Conservation (phyloP, 768 basidiomycete genomes). For the Lepiota venenata region DNA sequence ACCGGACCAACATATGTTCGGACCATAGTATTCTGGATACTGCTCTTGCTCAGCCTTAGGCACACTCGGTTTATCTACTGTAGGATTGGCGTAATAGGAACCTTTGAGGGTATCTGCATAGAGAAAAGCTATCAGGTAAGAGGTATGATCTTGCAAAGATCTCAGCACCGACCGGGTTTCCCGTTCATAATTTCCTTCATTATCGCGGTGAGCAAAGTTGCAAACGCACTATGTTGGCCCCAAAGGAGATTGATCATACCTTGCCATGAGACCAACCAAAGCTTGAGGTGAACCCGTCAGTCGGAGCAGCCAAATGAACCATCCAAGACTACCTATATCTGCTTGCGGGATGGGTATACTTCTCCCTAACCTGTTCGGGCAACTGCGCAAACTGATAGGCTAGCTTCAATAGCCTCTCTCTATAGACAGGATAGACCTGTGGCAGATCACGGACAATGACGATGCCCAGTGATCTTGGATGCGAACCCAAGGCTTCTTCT, state of each 20-base stretch:
- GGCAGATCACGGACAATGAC: slow-evolving; percentile 84
- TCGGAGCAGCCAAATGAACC: background rate
- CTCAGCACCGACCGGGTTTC: slow-evolving; percentile 52
- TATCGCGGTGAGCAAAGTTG: slow-evolving; percentile 2
- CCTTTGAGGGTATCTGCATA: slow-evolving; percentile 78
- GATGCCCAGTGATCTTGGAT: slow-evolving; percentile 73
- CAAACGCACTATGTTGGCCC: background rate
- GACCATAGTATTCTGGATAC: slow-evolving; percentile 83
- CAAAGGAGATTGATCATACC: slow-evolving; percentile 31
- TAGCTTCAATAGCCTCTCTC: slow-evolving; percentile 71
- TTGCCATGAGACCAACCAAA: slow-evolving; percentile 99
- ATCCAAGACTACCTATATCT: slow-evolving; percentile 58
- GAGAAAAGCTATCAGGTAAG: background rate
- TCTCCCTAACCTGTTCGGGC: slow-evolving; percentile 63
- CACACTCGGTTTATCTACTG: slow-evolving; percentile 64
- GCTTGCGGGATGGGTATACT: slow-evolving; percentile 67
- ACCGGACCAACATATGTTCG: slow-evolving; percentile 73
- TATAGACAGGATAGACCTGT: slow-evolving; percentile 49
- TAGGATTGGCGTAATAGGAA: slow-evolving; percentile 90
- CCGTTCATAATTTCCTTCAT: slow-evolving; percentile 94
- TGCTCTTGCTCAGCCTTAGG: slow-evolving; percentile 45
- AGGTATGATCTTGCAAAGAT: background rate
- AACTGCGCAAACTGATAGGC: slow-evolving; percentile 75
- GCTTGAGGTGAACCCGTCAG: slow-evolving; percentile 29
- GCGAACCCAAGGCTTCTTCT: slow-evolving; percentile 85